phyloP scores from a whole-genome alignment of 768 basidiomycete species.

The Macrocybe gigantea region DNA sequence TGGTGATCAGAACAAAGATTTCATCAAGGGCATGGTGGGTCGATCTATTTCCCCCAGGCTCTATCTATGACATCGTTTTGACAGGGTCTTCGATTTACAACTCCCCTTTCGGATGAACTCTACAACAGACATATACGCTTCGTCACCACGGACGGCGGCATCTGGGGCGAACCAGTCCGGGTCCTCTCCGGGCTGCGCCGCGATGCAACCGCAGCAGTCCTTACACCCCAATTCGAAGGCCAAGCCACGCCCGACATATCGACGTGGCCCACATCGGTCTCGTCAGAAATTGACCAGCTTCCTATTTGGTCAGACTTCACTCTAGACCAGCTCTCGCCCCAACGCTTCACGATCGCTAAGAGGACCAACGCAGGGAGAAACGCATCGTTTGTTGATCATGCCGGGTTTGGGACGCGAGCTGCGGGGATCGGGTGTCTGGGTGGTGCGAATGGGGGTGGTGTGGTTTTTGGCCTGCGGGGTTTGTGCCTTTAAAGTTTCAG shows the following conservation, averaged over 20 bases:
- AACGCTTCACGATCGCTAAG: constrained; percentile 24
- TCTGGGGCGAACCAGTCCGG: constrained; percentile 32
- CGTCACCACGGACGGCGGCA: constrained; percentile 22
- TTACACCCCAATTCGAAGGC: constrained; percentile 30
- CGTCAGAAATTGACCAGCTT: constrained; percentile 22
- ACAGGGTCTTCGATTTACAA: constrained; percentile 26
- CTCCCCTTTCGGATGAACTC: constrained; percentile 26
- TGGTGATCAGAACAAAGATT: constrained; percentile 30
- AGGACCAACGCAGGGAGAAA: constrained; percentile 21
- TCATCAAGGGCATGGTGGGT: constrained; percentile 29
- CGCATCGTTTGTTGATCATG: constrained; percentile 21
- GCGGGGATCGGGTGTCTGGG: constrained; percentile 31
- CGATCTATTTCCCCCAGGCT: background rate
- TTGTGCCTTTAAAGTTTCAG: background rate
- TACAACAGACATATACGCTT: constrained; percentile 32
- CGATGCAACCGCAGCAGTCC: constrained; percentile 30
- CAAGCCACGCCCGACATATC: constrained; percentile 24
- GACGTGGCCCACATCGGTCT: constrained; percentile 29
- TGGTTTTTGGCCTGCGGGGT: constrained; percentile 29
- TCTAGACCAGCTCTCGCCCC: constrained; percentile 27
- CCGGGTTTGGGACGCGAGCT: constrained; percentile 27
- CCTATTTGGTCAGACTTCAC: constrained; percentile 30
- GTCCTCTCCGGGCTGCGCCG: constrained; percentile 30
- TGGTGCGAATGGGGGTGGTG: constrained; percentile 27
- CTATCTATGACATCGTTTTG: background rate